These are phyloP conservation scores for Tephrocybe sp. DNA, from an alignment of 768 basidiomycete genomes.

Conservation along the genomic window DNA sequence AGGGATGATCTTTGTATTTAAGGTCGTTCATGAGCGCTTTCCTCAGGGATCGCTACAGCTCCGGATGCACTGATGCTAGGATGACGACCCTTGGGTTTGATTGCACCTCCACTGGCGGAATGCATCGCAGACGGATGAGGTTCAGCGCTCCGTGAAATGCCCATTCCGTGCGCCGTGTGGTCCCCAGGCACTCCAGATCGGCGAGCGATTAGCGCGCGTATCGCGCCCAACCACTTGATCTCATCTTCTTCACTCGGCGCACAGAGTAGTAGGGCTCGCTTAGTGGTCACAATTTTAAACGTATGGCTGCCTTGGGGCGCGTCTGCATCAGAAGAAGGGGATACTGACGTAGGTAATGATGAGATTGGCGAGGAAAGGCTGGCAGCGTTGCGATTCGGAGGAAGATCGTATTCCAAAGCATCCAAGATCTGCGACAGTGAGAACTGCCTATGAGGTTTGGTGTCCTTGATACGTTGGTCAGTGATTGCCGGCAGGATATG, in stretches of 20 bases:
- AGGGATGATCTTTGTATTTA: constrained; percentile 11
- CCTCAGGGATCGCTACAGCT: constrained; percentile 21
- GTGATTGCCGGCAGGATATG: not conserved
- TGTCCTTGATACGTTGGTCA: constrained; percentile 58
- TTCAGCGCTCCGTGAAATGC: constrained; percentile 16
- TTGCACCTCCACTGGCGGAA: constrained; percentile 29
- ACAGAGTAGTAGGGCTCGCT: constrained; percentile 84
- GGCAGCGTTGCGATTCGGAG: constrained; percentile 48
- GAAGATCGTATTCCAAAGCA: constrained; percentile 84
- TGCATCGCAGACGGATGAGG: constrained; percentile 12
- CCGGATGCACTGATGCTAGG: constrained; percentile 40
- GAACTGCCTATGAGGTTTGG: constrained; percentile 85
- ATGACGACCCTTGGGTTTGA: constrained; percentile 49
- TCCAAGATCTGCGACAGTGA: constrained; percentile 85
- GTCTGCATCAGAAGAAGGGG: constrained; percentile 38
- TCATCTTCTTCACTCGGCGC: constrained; percentile 98
- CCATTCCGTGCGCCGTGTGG: constrained; percentile 25
- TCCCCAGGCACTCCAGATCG: constrained; percentile 58
- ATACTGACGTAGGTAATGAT: constrained; percentile 33
- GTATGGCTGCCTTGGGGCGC: constrained; percentile 55
- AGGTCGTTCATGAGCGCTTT: constrained; percentile 19
- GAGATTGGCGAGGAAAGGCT: constrained; percentile 28
- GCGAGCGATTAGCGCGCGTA: constrained; percentile 86
- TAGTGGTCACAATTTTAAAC: constrained; percentile 97
- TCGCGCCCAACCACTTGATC: constrained; percentile 95